These are phyloP conservation scores for Rutstroemia sp. DNA, from an alignment of 2,329 filamentous ascomycete genomes.

Conservation along the genomic window DNA sequence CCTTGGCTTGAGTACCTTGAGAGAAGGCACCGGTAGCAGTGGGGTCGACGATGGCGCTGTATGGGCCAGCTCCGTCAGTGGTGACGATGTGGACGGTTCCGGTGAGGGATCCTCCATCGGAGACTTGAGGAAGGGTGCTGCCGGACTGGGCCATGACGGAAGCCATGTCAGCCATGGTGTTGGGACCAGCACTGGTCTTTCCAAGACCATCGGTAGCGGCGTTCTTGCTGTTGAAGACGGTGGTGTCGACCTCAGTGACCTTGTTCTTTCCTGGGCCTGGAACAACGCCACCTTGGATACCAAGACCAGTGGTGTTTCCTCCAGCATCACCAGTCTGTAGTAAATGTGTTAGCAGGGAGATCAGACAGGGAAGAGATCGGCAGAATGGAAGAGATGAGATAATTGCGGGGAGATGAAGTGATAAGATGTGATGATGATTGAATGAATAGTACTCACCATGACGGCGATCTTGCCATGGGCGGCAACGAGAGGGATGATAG, in stretches of 20 bases:
- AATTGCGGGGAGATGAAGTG: neutral
- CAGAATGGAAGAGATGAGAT: neutral
- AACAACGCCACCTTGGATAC: constrained; percentile 35
- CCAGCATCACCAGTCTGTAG: constrained; percentile 31
- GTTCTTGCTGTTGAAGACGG: constrained; percentile 45
- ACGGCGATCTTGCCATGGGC: constrained; percentile 52
- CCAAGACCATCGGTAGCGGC: constrained; percentile 45
- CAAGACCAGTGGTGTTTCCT: constrained; percentile 37
- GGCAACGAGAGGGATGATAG: constrained; percentile 47
- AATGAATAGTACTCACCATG: constrained; percentile 15
- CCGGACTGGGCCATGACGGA: constrained; percentile 51
- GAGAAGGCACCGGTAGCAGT: constrained; percentile 45
- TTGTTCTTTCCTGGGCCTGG: constrained; percentile 36
- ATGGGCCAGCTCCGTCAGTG: constrained; percentile 51
- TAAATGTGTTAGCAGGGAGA: constrained; percentile 2
- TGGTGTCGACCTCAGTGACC: constrained; percentile 39
- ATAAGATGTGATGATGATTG: neutral
- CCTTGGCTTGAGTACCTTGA: constrained; percentile 45
- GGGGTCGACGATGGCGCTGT: constrained; percentile 53
- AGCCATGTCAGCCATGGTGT: constrained; percentile 50
- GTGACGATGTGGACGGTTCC: constrained; percentile 65
- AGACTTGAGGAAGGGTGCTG: constrained; percentile 50
- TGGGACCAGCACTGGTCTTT: constrained; percentile 46
- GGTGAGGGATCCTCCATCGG: constrained; percentile 45
- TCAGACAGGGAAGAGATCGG: neutral